Conservation (phyloP, 768 basidiomycete genomes). For the Cyclocybe cylindracea region DNA sequence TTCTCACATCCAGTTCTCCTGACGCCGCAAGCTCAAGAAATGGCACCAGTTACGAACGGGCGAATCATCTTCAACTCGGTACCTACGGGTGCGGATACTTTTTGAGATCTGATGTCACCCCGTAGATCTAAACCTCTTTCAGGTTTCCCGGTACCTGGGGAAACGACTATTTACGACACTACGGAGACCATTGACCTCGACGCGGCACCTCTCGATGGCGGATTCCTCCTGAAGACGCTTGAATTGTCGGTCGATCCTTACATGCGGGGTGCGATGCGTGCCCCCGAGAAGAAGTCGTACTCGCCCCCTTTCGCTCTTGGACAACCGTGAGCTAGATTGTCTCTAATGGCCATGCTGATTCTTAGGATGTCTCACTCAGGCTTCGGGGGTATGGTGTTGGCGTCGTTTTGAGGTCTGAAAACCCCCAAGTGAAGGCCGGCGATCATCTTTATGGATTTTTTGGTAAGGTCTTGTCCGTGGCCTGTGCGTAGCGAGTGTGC, state of each 20-base stretch:
- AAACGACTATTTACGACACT: constrained; percentile 33
- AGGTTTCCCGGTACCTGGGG: too few species aligned
- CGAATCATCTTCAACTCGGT: too few species aligned
- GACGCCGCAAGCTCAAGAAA: too few species aligned
- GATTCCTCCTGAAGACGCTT: constrained; percentile 50
- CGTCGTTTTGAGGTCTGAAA: constrained; percentile 44
- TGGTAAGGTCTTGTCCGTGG: constrained; percentile 17
- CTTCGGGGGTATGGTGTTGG: constrained; percentile 39
- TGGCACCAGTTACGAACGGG: too few species aligned
- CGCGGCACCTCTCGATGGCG: constrained; percentile 43
- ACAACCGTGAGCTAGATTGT: constrained; percentile 29
- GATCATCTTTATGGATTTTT: constrained; percentile 39
- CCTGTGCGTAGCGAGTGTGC: background rate
- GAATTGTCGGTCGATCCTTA: constrained; percentile 43
- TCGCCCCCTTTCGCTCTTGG: constrained; percentile 29
- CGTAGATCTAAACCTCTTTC: too few species aligned
- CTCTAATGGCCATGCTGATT: background rate
- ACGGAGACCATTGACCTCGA: constrained; percentile 51
- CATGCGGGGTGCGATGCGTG: constrained; percentile 40
- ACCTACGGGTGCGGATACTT: too few species aligned
- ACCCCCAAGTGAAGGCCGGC: constrained; percentile 30
- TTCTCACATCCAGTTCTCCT: too few species aligned
- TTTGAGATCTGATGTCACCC: too few species aligned
- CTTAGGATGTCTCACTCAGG: background rate
- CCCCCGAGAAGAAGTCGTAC: constrained; percentile 24